Evolutionary conservation across 176 grass and related monocot genomes (phyloP), one percentile per base, ranked within the genome.

Genomic region (Musa acuminata): DNA sequence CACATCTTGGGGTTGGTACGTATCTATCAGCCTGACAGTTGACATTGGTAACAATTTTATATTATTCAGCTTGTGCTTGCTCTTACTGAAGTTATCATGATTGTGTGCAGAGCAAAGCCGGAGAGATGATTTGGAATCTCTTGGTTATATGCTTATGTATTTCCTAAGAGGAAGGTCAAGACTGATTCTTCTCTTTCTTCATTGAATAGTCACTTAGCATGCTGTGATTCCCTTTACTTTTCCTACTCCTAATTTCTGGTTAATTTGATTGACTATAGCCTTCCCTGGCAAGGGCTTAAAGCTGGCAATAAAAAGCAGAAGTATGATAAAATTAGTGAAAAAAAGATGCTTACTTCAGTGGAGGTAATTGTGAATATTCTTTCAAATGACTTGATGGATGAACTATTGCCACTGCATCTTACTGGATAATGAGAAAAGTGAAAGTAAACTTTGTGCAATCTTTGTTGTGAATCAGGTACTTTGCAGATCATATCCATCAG

Each of bases 201-300:
- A 62, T 21, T 62, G 57, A n/a, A 67, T 13, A 49, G 27, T 16
- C 48, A 69, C 8, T 48, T 69, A 49, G 0, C 50, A 69, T 49
- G 13, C 12, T 49, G 19, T 49, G 26, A 16, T 8, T 69, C 14
- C 13, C 9, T 69, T 16, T 43, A 35, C 25, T 69, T 5, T 13
- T 12, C 27, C 9, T 49, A 16, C 13, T 49, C 27, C 2, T 69
- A 49, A 69, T 4, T 10, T 49, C 51, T 57, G 19, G 21, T 74
- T 24, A 74, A 55, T 29, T 29, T 27, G 72, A n/a, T 57, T 74
- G 1, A 13, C 26, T 14, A 22, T 29, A 69, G 72, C 20, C 72
- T 74, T 74, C 72, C 72, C 55, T 74, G 72, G 72, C 72, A 74
- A 52, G 72, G 72, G 8, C 72, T 74, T 51, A 74, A 57, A 74